Evolutionary conservation across 2,329 filamentous ascomycete species (phyloP).

Genomic region (Alternaria sp.): DNA sequence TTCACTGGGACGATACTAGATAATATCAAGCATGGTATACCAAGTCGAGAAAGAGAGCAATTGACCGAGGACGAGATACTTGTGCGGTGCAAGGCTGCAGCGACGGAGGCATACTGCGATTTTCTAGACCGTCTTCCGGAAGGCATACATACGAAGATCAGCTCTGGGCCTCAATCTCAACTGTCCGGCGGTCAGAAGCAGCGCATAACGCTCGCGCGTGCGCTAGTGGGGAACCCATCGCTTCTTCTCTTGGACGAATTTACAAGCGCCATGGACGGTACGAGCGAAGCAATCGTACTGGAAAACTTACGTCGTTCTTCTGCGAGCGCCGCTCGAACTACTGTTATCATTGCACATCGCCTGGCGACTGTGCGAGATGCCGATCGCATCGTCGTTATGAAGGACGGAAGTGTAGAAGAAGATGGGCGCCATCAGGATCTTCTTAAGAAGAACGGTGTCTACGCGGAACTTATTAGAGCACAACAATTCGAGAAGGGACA

Average conservation of each 20-base stretch:
- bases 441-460: slow-evolving; percentile 38
- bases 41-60: slow-evolving; percentile 22
- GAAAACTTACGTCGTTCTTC: slow-evolving; percentile 45
- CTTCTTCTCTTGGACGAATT: slow-evolving; percentile 50
- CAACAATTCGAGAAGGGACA: slow-evolving; percentile 48
- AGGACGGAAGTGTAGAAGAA: slow-evolving; percentile 44
- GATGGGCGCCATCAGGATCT: slow-evolving; percentile 45
- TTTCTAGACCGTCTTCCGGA: slow-evolving; percentile 48
- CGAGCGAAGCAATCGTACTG: slow-evolving; percentile 44
- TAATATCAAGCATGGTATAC: slow-evolving; percentile 48
- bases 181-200: slow-evolving; percentile 52
- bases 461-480: slow-evolving; percentile 45
- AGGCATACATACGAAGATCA: slow-evolving; percentile 45
- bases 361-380: slow-evolving; percentile 50
- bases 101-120: slow-evolving; percentile 64
- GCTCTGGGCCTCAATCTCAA: slow-evolving; percentile 45
- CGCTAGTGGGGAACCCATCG: slow-evolving; percentile 44
- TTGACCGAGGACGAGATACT: slow-evolving; percentile 51
- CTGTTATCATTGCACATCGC: slow-evolving; percentile 50
- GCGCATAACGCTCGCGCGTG: slow-evolving; percentile 49
- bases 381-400: slow-evolving; percentile 50
- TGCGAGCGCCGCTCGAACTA: slow-evolving; percentile 39
- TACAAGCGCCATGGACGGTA: slow-evolving; percentile 45
- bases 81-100: slow-evolving; percentile 59
- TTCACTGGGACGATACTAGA: slow-evolving; percentile 50